phyloP scores from a whole-genome alignment of 2,329 filamentous ascomycete species.

The Exserohilum turcica region DNA sequence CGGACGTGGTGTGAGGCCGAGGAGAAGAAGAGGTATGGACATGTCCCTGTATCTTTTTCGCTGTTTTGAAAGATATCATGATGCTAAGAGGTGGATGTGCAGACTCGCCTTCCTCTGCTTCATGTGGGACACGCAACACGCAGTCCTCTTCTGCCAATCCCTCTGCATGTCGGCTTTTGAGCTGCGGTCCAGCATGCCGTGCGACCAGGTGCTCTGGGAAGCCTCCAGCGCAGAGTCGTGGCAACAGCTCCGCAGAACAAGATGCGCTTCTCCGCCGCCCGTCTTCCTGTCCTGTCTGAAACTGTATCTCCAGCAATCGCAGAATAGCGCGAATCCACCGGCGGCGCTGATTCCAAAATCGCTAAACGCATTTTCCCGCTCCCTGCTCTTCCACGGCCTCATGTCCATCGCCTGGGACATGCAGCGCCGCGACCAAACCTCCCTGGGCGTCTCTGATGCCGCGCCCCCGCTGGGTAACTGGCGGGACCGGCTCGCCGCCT shows the following conservation, averaged over 20 bases:
- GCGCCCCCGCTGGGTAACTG: slow-evolving; percentile 53
- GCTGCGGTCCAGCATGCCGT: slow-evolving; percentile 62
- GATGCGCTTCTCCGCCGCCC: slow-evolving; percentile 41
- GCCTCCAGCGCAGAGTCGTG: slow-evolving; percentile 60
- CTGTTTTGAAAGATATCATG: too few relatives aligned
- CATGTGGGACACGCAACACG: slow-evolving; percentile 70
- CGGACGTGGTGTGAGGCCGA: slow-evolving; percentile 60
- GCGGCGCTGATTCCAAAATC: slow-evolving; percentile 34
- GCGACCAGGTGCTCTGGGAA: slow-evolving; percentile 62
- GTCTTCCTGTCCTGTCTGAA: slow-evolving; percentile 61
- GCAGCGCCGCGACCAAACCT: slow-evolving; percentile 65
- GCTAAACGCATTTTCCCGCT: slow-evolving; percentile 60
- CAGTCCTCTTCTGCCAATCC: slow-evolving; percentile 68
- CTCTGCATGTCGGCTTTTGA: slow-evolving; percentile 70
- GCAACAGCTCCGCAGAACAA: slow-evolving; percentile 50
- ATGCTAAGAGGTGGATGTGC: too few relatives aligned
- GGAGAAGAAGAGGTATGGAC: slow-evolving; percentile 60
- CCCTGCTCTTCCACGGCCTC: slow-evolving; percentile 63
- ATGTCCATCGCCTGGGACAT: slow-evolving; percentile 69
- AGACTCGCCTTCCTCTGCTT: slow-evolving; percentile 65
- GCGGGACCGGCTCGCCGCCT: slow-evolving; percentile 58
- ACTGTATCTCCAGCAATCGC: slow-evolving; percentile 56
- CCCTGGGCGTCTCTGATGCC: slow-evolving; percentile 50
- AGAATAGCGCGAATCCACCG: too few relatives aligned
- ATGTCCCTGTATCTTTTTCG: too few relatives aligned